These are phyloP conservation scores for Kockovaella imperatae DNA, from an alignment of 768 basidiomycete species.

Conservation along the genomic window DNA sequence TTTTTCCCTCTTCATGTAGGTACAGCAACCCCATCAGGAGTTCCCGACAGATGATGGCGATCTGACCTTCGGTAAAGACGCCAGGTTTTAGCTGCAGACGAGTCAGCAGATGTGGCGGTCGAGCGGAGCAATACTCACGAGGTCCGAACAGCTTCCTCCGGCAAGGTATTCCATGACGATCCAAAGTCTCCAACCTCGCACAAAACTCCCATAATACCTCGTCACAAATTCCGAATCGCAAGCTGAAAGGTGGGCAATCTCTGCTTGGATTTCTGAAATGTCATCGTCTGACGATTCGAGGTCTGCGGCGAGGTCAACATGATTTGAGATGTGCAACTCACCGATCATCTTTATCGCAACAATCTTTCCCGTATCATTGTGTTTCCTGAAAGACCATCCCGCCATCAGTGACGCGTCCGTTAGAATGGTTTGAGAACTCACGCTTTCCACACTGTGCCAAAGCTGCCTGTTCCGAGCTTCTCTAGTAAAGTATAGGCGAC, in stretches of 20 bases:
- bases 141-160: slow-evolving; percentile 94
- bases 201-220: slow-evolving; percentile 92
- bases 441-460: slow-evolving; percentile 96
- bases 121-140: slow-evolving; percentile 47
- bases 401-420: not conserved
- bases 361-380: slow-evolving; percentile 85
- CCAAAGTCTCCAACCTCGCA: slow-evolving; percentile 95
- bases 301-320: slow-evolving; percentile 50
- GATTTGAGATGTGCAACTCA: slow-evolving; percentile 45
- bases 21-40: slow-evolving; percentile 88
- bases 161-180: slow-evolving; percentile 99
- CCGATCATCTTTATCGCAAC: slow-evolving; percentile 99
- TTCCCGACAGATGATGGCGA: slow-evolving; percentile 89
- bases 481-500: slow-evolving; percentile 87
- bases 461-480: slow-evolving; percentile 95
- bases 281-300: slow-evolving; percentile 98
- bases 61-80: slow-evolving; percentile 82
- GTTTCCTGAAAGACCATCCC: slow-evolving; percentile 43
- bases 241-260: slow-evolving; percentile 90
- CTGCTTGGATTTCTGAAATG: slow-evolving; percentile 96
- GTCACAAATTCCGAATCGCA: slow-evolving; percentile 97
- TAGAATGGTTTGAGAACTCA: slow-evolving; percentile 22
- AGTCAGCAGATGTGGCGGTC: slow-evolving; percentile 2
- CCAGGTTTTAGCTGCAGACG: slow-evolving; percentile 65
- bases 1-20: slow-evolving; percentile 89